Evolutionary conservation across 352 stramenopile genomes (phyloP).

Genomic region (Saprolegnia parasitica): DNA sequence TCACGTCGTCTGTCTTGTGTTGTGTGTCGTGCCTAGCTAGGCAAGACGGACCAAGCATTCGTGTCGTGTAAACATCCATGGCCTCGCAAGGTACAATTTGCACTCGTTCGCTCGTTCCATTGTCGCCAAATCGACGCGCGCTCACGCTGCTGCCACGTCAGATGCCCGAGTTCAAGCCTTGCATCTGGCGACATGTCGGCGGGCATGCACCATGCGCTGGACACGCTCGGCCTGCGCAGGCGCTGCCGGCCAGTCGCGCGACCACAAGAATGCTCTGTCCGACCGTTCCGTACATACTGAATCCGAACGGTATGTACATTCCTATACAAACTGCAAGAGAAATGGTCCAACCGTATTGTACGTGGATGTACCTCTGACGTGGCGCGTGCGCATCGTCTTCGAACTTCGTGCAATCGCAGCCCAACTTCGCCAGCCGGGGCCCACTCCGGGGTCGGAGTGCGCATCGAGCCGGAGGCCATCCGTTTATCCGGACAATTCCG

Average conservation of each 20-base stretch:
- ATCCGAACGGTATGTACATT: neutral
- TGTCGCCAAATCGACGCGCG: too few relatives aligned
- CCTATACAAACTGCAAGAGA: neutral
- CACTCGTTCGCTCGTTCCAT: too few relatives aligned
- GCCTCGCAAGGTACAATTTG: too few relatives aligned
- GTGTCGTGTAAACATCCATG: too few relatives aligned
- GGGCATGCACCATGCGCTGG: neutral
- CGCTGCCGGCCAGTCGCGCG: too few relatives aligned
- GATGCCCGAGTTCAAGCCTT: neutral
- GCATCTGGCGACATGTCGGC: neutral
- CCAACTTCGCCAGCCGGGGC: too few relatives aligned
- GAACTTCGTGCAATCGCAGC: neutral
- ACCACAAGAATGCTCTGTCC: neutral
- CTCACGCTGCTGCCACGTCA: neutral
- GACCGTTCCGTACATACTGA: too few relatives aligned
- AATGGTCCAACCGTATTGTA: neutral
- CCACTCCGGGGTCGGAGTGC: neutral
- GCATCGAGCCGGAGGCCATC: neutral
- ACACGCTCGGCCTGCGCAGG: too few relatives aligned
- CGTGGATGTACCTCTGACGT: neutral
- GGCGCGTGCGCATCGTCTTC: neutral
- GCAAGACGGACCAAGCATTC: too few relatives aligned
- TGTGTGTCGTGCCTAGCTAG: too few relatives aligned
- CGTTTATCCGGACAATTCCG: constrained; percentile 10
- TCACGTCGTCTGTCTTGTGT: too few relatives aligned